phyloP scores from a whole-genome alignment of 306 rosid genomes.

The Trichosanthes truncata region DNA sequence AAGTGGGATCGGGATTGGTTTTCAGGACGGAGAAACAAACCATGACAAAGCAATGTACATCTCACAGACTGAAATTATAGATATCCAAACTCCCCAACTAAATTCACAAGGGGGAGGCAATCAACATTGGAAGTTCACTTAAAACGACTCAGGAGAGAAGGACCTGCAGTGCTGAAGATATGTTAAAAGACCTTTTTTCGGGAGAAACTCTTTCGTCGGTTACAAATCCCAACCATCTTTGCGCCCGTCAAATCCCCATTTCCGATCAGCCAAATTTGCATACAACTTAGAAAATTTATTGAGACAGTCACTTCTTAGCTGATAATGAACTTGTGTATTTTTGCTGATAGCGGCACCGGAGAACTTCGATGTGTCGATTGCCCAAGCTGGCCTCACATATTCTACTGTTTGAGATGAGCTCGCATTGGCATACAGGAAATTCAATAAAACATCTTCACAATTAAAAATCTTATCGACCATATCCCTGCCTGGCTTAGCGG shows the following conservation, averaged over 20 bases:
- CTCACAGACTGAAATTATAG: constrained; percentile 33
- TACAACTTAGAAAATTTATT: constrained; percentile 57
- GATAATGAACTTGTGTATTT: constrained; percentile 66
- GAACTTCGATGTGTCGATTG: constrained; percentile 86
- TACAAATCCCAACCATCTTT: constrained; percentile 97
- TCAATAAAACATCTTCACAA: constrained; percentile 85
- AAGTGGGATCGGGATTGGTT: neutral
- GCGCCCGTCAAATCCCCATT: constrained; percentile 60
- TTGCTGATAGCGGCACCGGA: constrained; percentile 91
- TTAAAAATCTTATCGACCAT: constrained; percentile 60
- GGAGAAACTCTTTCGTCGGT: constrained; percentile 13
- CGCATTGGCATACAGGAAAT: constrained; percentile 84
- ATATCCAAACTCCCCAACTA: constrained; percentile 29
- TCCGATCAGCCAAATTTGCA: constrained; percentile 52
- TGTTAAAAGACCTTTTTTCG: neutral
- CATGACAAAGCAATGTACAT: constrained; percentile 51
- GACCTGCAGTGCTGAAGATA: neutral
- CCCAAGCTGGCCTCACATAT: constrained; percentile 94
- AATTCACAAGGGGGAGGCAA: constrained; percentile 33
- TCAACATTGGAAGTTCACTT: constrained; percentile 7
- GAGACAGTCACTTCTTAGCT: constrained; percentile 61
- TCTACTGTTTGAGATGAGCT: constrained; percentile 71
- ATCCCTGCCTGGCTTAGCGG: constrained; percentile 66
- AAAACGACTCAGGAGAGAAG: constrained; percentile 11
- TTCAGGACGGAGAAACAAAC: neutral